phyloP scores from a whole-genome alignment of 192 early-diverging fungal genomes.

The Backusella sp. region DNA sequence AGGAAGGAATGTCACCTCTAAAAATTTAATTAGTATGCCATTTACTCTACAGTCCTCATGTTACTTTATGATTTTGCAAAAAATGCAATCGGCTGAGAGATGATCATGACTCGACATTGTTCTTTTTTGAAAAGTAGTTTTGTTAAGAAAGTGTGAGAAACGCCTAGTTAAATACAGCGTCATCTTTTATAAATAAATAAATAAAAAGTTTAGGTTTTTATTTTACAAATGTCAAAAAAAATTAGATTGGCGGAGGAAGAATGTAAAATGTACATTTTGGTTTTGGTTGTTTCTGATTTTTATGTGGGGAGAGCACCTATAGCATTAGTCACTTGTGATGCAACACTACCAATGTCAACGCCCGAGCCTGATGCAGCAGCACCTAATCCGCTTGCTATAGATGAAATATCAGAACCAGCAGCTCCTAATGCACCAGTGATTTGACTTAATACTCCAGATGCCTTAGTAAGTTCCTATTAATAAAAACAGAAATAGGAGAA shows the following conservation, averaged over 20 bases:
- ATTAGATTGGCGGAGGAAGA: background rate
- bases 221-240: background rate
- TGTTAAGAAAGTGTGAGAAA: background rate
- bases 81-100: constrained; percentile 65
- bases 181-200: constrained; percentile 4
- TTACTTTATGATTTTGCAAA: constrained; percentile 85
- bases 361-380: background rate
- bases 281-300: background rate
- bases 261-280: background rate
- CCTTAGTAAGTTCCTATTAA: background rate
- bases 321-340: background rate
- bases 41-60: background rate
- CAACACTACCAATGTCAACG: background rate
- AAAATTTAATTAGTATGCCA: background rate
- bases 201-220: background rate
- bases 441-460: background rate
- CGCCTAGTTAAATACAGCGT: background rate
- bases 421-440: background rate
- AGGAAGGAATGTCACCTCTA: constrained; percentile 78
- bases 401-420: background rate
- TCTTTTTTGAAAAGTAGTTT: constrained; percentile 6
- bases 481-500: background rate
- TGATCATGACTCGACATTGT: constrained; percentile 29
- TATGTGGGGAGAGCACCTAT: background rate
- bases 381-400: background rate